A percentile compares a stretch with the other conserved stretches of the same genome.
These are phyloP conservation scores for Cordyceps tenuipes DNA, from an alignment of 2,329 filamentous ascomycete genomes.

Conservation along the genomic window DNA sequence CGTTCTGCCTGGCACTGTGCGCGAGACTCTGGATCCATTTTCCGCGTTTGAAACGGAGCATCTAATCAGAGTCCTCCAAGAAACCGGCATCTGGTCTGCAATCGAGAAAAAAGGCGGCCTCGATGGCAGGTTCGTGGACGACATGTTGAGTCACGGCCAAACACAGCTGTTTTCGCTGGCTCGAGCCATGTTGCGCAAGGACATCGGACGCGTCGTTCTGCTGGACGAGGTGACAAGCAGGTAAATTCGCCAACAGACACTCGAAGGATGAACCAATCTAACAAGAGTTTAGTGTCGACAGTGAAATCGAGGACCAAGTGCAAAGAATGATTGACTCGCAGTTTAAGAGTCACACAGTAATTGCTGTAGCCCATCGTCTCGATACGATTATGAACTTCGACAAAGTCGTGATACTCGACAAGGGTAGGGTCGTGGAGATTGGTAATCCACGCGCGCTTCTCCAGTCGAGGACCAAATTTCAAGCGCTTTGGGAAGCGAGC, in stretches of 20 bases:
- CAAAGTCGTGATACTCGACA: conserved; percentile 21
- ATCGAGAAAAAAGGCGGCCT: conserved; percentile 32
- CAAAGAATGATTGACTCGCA: conserved; percentile 24
- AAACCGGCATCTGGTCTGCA: conserved; percentile 33
- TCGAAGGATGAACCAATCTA: not conserved
- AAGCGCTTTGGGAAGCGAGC: conserved; percentile 23
- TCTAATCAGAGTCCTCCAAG: conserved; percentile 32
- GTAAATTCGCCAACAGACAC: conserved; percentile 16
- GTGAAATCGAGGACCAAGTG: conserved; percentile 24
- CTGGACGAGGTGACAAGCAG: conserved; percentile 34
- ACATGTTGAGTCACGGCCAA: conserved; percentile 36
- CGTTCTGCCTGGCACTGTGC: conserved; percentile 36
- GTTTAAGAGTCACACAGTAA: conserved; percentile 42
- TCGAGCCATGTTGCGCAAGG: conserved; percentile 33
- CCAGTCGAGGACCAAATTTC: conserved; percentile 16
- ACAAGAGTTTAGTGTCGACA: conserved; percentile 22
- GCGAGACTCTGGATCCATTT: conserved; percentile 39
- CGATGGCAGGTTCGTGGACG: conserved; percentile 25
- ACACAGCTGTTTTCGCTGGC: conserved; percentile 43
- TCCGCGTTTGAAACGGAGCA: conserved; percentile 23
- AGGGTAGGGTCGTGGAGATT: conserved; percentile 19
- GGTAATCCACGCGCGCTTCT: conserved; percentile 20
- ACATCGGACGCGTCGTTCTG: conserved; percentile 32
- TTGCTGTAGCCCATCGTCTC: conserved; percentile 33
- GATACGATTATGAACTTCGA: conserved; percentile 33